Evolutionary conservation across 106 monocot species (phyloP).

Genomic region (Platanthera guangdongensis): DNA sequence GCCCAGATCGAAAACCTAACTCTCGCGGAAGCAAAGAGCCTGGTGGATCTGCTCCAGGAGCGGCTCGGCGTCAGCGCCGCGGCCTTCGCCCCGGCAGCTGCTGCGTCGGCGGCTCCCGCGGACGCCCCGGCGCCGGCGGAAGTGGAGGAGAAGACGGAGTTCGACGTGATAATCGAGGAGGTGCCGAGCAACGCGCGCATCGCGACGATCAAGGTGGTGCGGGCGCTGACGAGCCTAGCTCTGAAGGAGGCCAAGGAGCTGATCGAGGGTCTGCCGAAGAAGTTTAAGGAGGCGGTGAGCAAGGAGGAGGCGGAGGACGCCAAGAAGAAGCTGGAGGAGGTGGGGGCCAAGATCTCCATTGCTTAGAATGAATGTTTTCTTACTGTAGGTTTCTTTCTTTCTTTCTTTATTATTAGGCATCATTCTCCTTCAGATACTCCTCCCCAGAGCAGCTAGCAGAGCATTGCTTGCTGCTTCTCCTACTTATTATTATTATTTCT

Average conservation of each 20-base stretch:
- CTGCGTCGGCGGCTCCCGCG: slow-evolving; percentile 27
- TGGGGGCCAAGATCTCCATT: slow-evolving; percentile 76
- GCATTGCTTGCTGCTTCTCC: no score
- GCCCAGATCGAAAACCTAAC: slow-evolving; percentile 36
- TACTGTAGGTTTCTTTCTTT: background rate
- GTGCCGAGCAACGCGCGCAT: slow-evolving; percentile 82
- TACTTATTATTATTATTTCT: no score
- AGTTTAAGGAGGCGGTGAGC: slow-evolving; percentile 77
- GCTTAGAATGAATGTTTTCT: background rate
- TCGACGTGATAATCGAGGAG: slow-evolving; percentile 82
- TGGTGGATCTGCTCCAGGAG: slow-evolving; percentile 54
- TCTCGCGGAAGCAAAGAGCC: slow-evolving; percentile 47
- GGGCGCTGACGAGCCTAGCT: slow-evolving; percentile 69
- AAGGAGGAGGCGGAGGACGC: no score
- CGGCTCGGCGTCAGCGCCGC: slow-evolving; percentile 53
- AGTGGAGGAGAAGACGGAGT: slow-evolving; percentile 92
- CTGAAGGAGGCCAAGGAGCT: slow-evolving; percentile 97
- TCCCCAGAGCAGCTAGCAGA: background rate
- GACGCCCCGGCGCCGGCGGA: slow-evolving; percentile 32
- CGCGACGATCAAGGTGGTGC: slow-evolving; percentile 79
- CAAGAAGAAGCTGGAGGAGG: slow-evolving; percentile 91
- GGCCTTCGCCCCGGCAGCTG: slow-evolving; percentile 41
- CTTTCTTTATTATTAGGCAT: background rate
- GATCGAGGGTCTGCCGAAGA: slow-evolving; percentile 93
- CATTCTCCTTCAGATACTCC: background rate